A percentile compares a stretch with the other conserved stretches of the same genome.
Conservation (phyloP, 2,329 filamentous ascomycete species). For the Aspergillus pseudoterreus region DNA sequence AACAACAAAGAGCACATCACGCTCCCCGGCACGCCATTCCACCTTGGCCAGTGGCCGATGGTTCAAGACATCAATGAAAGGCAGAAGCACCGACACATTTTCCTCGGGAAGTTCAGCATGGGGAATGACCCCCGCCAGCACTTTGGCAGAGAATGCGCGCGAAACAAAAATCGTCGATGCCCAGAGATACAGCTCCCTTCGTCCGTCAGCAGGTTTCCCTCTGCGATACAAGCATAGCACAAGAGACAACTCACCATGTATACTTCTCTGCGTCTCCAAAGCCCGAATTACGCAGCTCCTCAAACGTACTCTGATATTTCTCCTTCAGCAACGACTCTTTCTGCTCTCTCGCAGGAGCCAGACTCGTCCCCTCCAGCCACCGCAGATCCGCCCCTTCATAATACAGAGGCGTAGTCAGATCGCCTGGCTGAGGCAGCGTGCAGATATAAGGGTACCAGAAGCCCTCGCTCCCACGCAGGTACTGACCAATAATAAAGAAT, state of each 20-base stretch:
- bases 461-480: slow-evolving; percentile 55
- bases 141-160: slow-evolving; percentile 42
- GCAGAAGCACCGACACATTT: slow-evolving; percentile 66
- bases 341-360: slow-evolving; percentile 31
- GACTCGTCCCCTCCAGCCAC: slow-evolving; percentile 40
- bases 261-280: slow-evolving; percentile 31
- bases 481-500: slow-evolving; percentile 68
- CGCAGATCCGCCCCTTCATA: slow-evolving; percentile 61
- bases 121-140: slow-evolving; percentile 36
- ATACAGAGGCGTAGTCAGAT: slow-evolving; percentile 60
- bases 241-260: slow-evolving; percentile 33
- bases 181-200: slow-evolving; percentile 45
- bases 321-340: slow-evolving; percentile 33
- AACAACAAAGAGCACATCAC: slow-evolving; percentile 40
- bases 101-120: slow-evolving; percentile 45
- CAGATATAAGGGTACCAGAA: slow-evolving; percentile 68
- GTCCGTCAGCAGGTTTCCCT: background rate
- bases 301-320: slow-evolving; percentile 34
- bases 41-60: slow-evolving; percentile 61
- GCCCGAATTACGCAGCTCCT: slow-evolving; percentile 27
- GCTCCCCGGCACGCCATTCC: slow-evolving; percentile 52
- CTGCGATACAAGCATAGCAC: background rate
- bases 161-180: slow-evolving; percentile 44
- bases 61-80: slow-evolving; percentile 69
- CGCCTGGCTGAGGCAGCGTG: slow-evolving; percentile 60